Evolutionary conservation across 192 early-diverging fungal genomes (phyloP), one percentile per base, ranked within the genome.

Genomic region (Linnemannia elongata): DNA sequence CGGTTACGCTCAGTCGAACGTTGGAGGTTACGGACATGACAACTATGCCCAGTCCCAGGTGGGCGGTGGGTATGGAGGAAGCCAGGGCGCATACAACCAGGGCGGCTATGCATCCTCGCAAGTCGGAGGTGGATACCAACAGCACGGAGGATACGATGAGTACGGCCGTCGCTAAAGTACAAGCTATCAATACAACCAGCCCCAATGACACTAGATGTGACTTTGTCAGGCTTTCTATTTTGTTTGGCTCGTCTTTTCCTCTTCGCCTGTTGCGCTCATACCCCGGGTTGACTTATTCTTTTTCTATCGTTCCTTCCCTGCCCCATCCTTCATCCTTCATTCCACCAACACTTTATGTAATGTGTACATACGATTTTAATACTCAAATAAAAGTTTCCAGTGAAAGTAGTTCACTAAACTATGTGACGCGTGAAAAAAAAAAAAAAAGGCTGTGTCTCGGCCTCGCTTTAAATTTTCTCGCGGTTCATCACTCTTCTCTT

Each of bases 81-180:
- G 69, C 30, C 60, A 66, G 30, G 63, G 75, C 36, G 76, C 76
- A 24, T 83, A 83, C 66, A 70, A 76, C 35, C 82, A 83, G 4
- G 47, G 71, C 27, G 72, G 74, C 20, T 85, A 85, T 66, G 78
- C 78, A 6, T 24, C 39, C 33, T 72, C 74, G 38, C 83, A 80
- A 75, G 74, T 41, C 24, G 83, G 83, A 27, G 83, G 83, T 39
- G 72, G 72, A 44, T 73, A 74, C 66, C 30, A 44, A 4, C n/a
- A 41, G 22, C 57, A 60, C 33, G 72, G 75, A 18, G 75, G 72
- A 33, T 73, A 83, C 41, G n/a, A 74, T 17, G 60, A 66, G 3
- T 66, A 35, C 15, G 60, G 9, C 7, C 60, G 60, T 33, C 60
- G 60, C 33, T 66, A 66, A 35, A 1, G 12, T n/a, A 57, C 55